Evolutionary conservation across 2,329 filamentous ascomycete species (phyloP).

Genomic region (Penicillium sumatraense): DNA sequence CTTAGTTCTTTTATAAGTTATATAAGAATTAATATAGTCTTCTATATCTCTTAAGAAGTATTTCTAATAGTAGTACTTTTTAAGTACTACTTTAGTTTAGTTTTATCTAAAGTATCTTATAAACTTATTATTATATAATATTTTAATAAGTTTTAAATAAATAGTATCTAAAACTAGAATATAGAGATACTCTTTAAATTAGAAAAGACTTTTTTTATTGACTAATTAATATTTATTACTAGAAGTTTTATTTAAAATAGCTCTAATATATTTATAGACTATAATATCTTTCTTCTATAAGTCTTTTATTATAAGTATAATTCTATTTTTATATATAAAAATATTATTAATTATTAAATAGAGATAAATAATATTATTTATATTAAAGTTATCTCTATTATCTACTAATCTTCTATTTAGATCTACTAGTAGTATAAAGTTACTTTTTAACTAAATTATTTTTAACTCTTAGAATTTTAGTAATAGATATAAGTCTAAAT

Average conservation of each 20-base stretch:
- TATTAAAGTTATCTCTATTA: neutral
- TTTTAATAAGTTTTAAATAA: neutral
- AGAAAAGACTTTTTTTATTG: neutral
- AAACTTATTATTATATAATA: neutral
- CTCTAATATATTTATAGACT: neutral
- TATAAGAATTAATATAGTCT: neutral
- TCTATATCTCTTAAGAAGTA: neutral
- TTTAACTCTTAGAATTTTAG: too few species aligned
- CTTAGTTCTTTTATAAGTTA: neutral
- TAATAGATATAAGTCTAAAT: too few species aligned
- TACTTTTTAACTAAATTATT: neutral
- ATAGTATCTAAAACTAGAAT: neutral
- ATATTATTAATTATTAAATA: neutral
- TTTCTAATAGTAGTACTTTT: neutral
- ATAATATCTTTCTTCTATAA: neutral
- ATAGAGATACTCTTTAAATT: neutral
- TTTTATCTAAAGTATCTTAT: neutral
- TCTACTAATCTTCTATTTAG: neutral
- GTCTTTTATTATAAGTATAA: neutral
- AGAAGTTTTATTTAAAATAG: neutral
- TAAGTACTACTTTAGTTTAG: neutral
- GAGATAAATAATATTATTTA: neutral
- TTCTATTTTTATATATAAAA: neutral
- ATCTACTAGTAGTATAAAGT: neutral
- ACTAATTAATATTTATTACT: neutral